phyloP scores from a whole-genome alignment of 495 filamentous ascomycete species.

The Penicillium manginii region DNA sequence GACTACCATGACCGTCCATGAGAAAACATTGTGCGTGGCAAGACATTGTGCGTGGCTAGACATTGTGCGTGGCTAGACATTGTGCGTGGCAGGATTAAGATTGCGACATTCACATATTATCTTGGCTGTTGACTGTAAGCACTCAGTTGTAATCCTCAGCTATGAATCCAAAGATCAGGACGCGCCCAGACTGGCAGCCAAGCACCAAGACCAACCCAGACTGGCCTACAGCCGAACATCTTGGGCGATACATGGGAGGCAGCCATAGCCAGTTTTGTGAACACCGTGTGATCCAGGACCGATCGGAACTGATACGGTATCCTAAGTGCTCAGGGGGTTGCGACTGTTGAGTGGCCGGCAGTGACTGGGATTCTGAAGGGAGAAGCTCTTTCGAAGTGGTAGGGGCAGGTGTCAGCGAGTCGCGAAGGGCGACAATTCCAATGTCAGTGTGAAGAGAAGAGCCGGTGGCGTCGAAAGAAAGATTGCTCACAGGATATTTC shows the following conservation, averaged over 20 bases:
- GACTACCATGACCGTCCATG: background rate
- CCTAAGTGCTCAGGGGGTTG: background rate
- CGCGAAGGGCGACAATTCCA: slow-evolving; percentile 4
- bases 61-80: background rate
- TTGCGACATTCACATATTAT: background rate
- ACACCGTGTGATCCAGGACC: slow-evolving; percentile 1
- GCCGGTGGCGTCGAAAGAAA: background rate
- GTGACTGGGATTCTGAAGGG: slow-evolving; percentile 3
- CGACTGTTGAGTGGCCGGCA: background rate
- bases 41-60: no score
- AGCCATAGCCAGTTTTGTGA: slow-evolving; percentile 1
- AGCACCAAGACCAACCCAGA: slow-evolving; percentile 3
- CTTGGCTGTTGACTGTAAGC: background rate
- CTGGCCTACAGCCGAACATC: background rate
- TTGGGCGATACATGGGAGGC: slow-evolving; percentile 1
- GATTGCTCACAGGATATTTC: background rate
- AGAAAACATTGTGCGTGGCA: slow-evolving; percentile 1
- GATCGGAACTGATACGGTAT: slow-evolving; percentile 18
- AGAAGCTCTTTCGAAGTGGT: background rate
- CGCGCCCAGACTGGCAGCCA: slow-evolving; percentile 3
- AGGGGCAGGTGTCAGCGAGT: slow-evolving; percentile 1
- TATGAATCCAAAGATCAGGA: slow-evolving; percentile 3
- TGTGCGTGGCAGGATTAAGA: background rate
- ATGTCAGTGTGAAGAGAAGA: slow-evolving; percentile 1
- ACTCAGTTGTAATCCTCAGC: slow-evolving; percentile 5